Evolutionary conservation across 106 monocot species (phyloP).

Genomic region (Vanilla planifolia): DNA sequence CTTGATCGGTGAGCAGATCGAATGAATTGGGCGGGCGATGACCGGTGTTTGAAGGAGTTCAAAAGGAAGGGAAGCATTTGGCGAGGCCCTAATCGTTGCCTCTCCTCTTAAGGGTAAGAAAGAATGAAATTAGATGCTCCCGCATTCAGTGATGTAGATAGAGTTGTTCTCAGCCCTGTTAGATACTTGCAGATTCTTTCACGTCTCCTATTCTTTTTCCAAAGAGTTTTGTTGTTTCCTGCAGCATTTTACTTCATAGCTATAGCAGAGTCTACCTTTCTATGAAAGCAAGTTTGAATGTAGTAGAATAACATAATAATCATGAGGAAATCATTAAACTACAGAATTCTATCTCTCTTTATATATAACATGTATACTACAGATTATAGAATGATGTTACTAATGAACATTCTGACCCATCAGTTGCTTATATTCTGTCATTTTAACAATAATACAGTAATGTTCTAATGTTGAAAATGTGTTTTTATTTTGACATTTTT

Average conservation of each 20-base stretch:
- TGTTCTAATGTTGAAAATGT: too few relatives aligned
- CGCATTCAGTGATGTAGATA: constrained; percentile 13
- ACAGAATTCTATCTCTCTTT: too few relatives aligned
- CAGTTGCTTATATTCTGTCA: too few relatives aligned
- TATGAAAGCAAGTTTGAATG: not conserved
- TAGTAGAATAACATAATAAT: too few relatives aligned
- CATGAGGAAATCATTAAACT: too few relatives aligned
- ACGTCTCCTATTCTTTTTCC: not conserved
- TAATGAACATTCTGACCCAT: too few relatives aligned
- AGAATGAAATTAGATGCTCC: not conserved
- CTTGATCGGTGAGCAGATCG: constrained; percentile 88
- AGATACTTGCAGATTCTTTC: constrained; percentile 7
- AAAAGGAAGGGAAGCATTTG: too few relatives aligned
- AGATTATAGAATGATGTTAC: too few relatives aligned
- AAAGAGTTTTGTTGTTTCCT: not conserved
- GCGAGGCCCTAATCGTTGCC: too few relatives aligned
- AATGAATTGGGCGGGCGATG: constrained; percentile 21
- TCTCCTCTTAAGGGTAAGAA: not conserved
- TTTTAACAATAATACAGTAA: too few relatives aligned
- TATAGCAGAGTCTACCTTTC: not conserved
- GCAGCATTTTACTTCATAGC: not conserved
- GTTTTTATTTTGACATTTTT: too few relatives aligned
- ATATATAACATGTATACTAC: too few relatives aligned
- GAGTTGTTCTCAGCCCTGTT: not conserved
- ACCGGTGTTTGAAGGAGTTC: not conserved